Evolutionary conservation across 208 protist genomes (phyloP), one percentile per base, ranked within the genome.

Genomic region (Jaenimonas drosophilae): DNA sequence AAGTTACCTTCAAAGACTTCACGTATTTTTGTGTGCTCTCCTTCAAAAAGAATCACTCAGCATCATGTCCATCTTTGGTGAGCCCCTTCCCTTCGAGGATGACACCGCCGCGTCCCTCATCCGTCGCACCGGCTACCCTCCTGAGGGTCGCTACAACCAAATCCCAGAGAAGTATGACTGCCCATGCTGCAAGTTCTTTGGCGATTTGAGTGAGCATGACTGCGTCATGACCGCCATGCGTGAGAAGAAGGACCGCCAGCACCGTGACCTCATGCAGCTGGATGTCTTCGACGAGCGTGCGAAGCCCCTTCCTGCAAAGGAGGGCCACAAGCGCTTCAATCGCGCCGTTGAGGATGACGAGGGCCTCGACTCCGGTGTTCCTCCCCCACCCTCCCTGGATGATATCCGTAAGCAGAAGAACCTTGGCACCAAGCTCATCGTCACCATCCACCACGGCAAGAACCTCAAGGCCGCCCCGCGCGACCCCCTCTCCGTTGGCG

Each of bases 271-370:
- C 19, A 51, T 92, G 59, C 85, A 93, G 53, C 59, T 88, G n/a
- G 80, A 93, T 51, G 60, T 93, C n/a, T 86, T 88, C 50, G 85
- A 93, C 6, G 85, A 93, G 51, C 77, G 85, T 25, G 85, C 85
- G 14, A 70, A 69, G 23, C 76, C 79, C 30, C 51, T 83, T 24
- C 68, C 63, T 17, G 64, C 40, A 2, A 46, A 42, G 7, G 32
- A 59, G 11, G 69, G 59, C 16, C 66, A 70, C 41, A 75, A 78
- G 45, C 30, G 30, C 1, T 74, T 64, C 55, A 55, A 57, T 19
- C 56, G 65, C 45, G 54, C 63, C 37, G 30, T 50, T 16, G 72
- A 76, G 38, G 76, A 81, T 26, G 71, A 76, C 2, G 51, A 72
- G 36, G 46, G 49, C 12, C 27, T 40, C 2, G 64, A 59, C 17